These are phyloP conservation scores for Solidago caesia DNA, from an alignment of 129 eudicot species.

Conservation along the genomic window DNA sequence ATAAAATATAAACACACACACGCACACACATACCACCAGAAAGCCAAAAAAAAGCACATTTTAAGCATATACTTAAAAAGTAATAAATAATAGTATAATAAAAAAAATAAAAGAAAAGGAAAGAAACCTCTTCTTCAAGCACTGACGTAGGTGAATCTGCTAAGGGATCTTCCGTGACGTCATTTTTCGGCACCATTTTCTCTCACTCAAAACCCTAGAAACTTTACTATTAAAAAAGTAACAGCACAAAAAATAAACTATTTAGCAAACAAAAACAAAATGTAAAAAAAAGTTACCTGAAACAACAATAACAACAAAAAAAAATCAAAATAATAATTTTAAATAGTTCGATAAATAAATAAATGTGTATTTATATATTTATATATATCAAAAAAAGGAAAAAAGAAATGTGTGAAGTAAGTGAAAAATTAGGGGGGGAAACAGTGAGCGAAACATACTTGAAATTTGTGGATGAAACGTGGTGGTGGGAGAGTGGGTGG, in stretches of 20 bases:
- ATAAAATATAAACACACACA: too few relatives aligned
- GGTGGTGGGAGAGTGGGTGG: not conserved
- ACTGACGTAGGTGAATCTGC: conserved; percentile 95
- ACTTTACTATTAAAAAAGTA: not conserved
- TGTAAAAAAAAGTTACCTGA: not conserved
- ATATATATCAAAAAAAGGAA: not conserved
- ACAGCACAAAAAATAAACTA: not conserved
- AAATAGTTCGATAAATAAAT: not conserved
- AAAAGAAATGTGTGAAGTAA: too few relatives aligned
- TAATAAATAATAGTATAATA: not conserved
- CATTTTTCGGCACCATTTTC: conserved; percentile 53
- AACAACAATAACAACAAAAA: not conserved
- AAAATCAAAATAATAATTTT: not conserved
- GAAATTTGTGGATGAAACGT: not conserved
- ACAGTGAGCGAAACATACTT: not conserved
- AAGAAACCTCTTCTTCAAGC: conserved; percentile 84
- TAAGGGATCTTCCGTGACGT: conserved; percentile 42
- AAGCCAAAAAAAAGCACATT: not conserved
- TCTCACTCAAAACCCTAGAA: conserved; percentile 32
- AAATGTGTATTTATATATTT: not conserved
- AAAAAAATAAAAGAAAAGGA: not conserved
- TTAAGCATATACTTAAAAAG: not conserved
- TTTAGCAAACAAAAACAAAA: not conserved
- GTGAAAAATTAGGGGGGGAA: not conserved
- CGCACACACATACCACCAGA: too few relatives aligned